Evolutionary conservation across 768 basidiomycete genomes (phyloP).

Genomic region (Hemileccinum rubropunctum): DNA sequence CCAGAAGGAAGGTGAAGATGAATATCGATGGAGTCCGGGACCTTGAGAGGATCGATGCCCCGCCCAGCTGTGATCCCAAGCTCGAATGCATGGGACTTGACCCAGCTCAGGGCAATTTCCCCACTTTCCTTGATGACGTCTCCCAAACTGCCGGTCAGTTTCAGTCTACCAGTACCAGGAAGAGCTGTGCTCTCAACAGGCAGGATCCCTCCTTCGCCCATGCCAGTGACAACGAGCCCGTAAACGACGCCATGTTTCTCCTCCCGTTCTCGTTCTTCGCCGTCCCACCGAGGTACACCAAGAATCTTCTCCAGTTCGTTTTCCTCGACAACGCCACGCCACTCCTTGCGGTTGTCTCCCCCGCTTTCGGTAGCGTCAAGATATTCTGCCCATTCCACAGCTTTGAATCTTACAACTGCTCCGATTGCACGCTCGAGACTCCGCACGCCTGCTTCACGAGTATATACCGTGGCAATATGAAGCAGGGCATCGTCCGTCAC

Average conservation of each 20-base stretch:
- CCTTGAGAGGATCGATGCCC: slow-evolving; percentile 71
- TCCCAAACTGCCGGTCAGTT: slow-evolving; percentile 81
- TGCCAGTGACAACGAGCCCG: slow-evolving; percentile 84
- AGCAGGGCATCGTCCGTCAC: slow-evolving; percentile 70
- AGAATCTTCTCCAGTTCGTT: slow-evolving; percentile 81
- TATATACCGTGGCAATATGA: slow-evolving; percentile 75
- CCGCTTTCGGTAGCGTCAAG: slow-evolving; percentile 29
- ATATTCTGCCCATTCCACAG: slow-evolving; percentile 84
- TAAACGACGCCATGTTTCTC: slow-evolving; percentile 76
- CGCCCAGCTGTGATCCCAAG: slow-evolving; percentile 70
- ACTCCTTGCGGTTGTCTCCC: slow-evolving; percentile 36
- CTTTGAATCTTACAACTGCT: slow-evolving; percentile 85
- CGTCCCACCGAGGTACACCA: slow-evolving; percentile 77
- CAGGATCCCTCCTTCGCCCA: slow-evolving; percentile 81
- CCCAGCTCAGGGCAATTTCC: slow-evolving; percentile 89
- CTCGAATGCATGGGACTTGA: slow-evolving; percentile 81
- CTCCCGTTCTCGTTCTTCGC: slow-evolving; percentile 74
- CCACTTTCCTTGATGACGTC: slow-evolving; percentile 93
- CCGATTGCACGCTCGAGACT: slow-evolving; percentile 85
- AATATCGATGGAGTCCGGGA: slow-evolving; percentile 71
- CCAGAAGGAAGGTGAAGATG: slow-evolving; percentile 90
- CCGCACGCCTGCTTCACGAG: slow-evolving; percentile 91
- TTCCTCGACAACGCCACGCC: slow-evolving; percentile 58
- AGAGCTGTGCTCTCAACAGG: slow-evolving; percentile 81
- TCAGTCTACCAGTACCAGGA: slow-evolving; percentile 72